Conservation (phyloP, 2,329 filamentous ascomycete genomes). For the Furcasterigmium sp. region DNA sequence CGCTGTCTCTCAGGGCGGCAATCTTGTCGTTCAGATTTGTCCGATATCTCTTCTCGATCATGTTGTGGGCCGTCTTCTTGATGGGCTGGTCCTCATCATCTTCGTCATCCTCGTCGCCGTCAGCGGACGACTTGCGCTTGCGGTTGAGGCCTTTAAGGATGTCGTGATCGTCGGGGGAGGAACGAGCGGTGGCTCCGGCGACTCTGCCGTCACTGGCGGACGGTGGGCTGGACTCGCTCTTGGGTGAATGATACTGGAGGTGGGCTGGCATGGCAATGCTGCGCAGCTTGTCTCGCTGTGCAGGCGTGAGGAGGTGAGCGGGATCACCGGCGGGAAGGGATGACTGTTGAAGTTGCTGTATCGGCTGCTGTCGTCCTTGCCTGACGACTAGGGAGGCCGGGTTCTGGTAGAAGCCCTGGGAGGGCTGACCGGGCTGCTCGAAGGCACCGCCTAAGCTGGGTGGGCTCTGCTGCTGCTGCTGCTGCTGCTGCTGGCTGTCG, state of each 20-base stretch:
- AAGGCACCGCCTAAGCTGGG: constrained; percentile 23
- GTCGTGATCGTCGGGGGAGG: constrained; percentile 51
- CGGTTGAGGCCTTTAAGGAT: constrained; percentile 30
- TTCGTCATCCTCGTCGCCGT: constrained; percentile 52
- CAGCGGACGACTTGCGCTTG: constrained; percentile 66
- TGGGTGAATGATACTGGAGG: constrained; percentile 54
- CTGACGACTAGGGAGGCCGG: constrained; percentile 19
- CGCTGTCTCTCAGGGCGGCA: constrained; percentile 82
- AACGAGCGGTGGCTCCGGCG: constrained; percentile 32
- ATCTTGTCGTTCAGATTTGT: constrained; percentile 98
- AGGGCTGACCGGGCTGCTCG: constrained; percentile 27
- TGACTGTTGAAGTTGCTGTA: constrained; percentile 1
- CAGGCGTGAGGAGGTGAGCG: constrained; percentile 40
- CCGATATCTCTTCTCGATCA: constrained; percentile 95
- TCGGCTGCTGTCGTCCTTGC: background rate
- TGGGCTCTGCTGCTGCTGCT: constrained; percentile 13
- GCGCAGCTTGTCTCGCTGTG: constrained; percentile 55
- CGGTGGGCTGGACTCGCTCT: constrained; percentile 53
- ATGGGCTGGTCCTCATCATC: constrained; percentile 49
- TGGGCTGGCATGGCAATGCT: constrained; percentile 61
- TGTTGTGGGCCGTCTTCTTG: constrained; percentile 96
- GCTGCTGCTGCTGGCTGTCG: constrained; percentile 25
- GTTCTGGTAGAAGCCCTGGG: constrained; percentile 27
- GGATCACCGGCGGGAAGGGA: constrained; percentile 7
- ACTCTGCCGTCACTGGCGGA: constrained; percentile 46